These are phyloP conservation scores for Fraxinus excelsior DNA, from an alignment of 257 asterid genomes.

Conservation along the genomic window DNA sequence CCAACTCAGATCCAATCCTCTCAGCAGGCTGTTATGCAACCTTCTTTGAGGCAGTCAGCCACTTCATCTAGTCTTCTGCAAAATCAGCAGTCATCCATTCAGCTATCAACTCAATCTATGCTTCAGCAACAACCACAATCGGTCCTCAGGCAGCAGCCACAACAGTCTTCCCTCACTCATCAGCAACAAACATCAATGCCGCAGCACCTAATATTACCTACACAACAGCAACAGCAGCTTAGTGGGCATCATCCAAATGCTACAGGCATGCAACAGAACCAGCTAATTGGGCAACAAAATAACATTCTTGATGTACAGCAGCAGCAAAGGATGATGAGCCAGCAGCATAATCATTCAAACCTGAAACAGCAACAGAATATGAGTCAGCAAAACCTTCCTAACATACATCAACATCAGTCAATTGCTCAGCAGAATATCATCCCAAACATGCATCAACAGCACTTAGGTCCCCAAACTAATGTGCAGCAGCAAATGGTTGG, in stretches of 20 bases:
- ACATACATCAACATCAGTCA: conserved; percentile 73
- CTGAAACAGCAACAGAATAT: conserved; percentile 74
- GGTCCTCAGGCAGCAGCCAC: conserved; percentile 79
- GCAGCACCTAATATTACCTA: conserved; percentile 57
- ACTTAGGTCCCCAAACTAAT: conserved; percentile 63
- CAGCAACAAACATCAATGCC: conserved; percentile 63
- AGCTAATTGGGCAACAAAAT: conserved; percentile 72
- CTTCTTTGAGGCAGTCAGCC: conserved; percentile 71
- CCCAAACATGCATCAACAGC: conserved; percentile 75
- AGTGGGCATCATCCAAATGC: conserved; percentile 67
- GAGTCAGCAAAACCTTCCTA: conserved; percentile 71
- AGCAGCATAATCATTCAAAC: conserved; percentile 65
- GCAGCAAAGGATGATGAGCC: conserved; percentile 73
- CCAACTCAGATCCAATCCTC: conserved; percentile 76
- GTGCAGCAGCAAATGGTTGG: conserved; percentile 85
- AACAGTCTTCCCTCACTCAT: conserved; percentile 51
- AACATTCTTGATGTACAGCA: conserved; percentile 64
- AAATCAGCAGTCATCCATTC: conserved; percentile 77
- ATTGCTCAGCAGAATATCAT: conserved; percentile 74
- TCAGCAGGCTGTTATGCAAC: conserved; percentile 84
- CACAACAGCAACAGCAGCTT: conserved; percentile 71
- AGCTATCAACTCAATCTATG: conserved; percentile 70
- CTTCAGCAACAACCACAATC: conserved; percentile 88
- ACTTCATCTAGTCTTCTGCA: conserved; percentile 67
- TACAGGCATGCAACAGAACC: conserved; percentile 73